Conservation (phyloP, 176 grass and related monocot genomes). For the Avena atlantica region DNA sequence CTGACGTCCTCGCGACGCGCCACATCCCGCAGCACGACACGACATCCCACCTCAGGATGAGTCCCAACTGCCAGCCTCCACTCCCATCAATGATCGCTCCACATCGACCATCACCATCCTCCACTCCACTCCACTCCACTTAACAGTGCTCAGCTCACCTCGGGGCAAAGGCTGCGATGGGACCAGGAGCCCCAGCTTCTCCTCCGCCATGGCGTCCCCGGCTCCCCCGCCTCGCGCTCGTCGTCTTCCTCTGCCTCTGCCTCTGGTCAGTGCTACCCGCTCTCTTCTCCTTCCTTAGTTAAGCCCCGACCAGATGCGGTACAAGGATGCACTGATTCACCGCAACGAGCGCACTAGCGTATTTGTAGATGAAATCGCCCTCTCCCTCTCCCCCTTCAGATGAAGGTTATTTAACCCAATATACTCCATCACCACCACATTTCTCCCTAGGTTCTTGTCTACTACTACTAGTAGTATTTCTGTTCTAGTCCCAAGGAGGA, state of each 20-base stretch:
- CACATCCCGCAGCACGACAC: neutral
- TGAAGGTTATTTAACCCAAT: neutral
- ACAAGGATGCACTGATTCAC: neutral
- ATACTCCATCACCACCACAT: too few species aligned
- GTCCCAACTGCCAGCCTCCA: neutral
- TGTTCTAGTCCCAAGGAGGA: neutral
- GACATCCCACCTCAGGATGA: neutral
- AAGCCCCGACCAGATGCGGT: neutral
- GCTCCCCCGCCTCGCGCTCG: neutral
- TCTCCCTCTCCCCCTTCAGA: neutral
- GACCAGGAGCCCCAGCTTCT: neutral
- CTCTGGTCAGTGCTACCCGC: constrained; percentile 31
- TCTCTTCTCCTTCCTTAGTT: neutral
- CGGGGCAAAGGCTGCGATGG: neutral
- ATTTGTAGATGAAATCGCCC: neutral
- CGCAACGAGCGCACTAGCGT: too few species aligned
- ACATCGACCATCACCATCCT: neutral
- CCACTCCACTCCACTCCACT: neutral
- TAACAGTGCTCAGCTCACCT: neutral
- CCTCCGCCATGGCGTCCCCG: constrained; percentile 24
- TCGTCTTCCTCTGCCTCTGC: neutral
- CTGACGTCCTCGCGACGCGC: neutral
- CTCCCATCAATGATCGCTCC: neutral
- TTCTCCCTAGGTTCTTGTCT: neutral
- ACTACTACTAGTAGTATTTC: neutral